Conservation (phyloP, 148 eudicot species). For the Polygonum aviculare region DNA sequence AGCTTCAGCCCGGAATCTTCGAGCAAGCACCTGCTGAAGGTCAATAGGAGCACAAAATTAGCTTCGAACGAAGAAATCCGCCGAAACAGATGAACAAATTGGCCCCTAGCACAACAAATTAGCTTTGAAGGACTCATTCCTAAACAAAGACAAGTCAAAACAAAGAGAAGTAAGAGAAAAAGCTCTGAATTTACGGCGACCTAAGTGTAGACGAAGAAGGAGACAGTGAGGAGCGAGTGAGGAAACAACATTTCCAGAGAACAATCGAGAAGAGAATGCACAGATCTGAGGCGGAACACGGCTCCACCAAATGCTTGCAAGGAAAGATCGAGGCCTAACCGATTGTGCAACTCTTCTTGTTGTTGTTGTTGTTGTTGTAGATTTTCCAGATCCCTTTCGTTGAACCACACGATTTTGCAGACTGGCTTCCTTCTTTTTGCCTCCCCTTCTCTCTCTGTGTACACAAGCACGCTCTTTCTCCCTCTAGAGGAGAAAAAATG, state of each 20-base stretch:
- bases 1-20: not conserved
- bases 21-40: not conserved
- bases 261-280: not conserved
- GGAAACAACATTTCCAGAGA: not conserved
- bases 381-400: not conserved
- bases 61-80: no score
- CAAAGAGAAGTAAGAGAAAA: not conserved
- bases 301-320: not conserved
- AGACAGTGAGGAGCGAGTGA: not conserved
- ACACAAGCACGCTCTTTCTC: slow-evolving; percentile 1
- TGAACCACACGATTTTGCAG: not conserved
- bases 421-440: not conserved
- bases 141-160: not conserved
- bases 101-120: not conserved
- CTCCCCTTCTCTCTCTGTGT: not conserved
- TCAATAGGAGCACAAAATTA: not conserved
- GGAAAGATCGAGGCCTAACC: not conserved
- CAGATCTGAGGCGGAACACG: not conserved
- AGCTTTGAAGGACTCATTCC: not conserved
- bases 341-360: not conserved
- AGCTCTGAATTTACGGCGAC: not conserved
- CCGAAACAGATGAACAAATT: not conserved
- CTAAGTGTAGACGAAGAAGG: not conserved
- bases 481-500: not conserved
- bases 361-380: not conserved